Evolutionary conservation across 306 rosid genomes (phyloP).

Genomic region (Inga oerstediana): DNA sequence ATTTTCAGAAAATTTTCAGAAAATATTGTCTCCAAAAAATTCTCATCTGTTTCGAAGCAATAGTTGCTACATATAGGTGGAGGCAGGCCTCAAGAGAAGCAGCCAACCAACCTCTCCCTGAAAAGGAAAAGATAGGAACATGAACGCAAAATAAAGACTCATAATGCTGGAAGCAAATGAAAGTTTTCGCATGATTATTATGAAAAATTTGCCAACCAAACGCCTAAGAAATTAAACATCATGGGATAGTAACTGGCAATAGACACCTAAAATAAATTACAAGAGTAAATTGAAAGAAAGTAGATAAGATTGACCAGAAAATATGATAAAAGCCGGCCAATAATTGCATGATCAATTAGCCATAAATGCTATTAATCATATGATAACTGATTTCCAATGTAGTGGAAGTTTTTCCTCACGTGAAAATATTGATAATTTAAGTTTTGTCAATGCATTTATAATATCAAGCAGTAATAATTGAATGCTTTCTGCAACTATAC

Average conservation of each 20-base stretch:
- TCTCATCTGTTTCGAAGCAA: neutral
- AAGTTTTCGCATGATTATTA: neutral
- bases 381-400: neutral
- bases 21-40: neutral
- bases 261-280: neutral
- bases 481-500: neutral
- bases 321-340: neutral
- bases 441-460: neutral
- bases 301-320: neutral
- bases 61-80: neutral
- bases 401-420: neutral
- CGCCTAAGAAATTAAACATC: neutral
- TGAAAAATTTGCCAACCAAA: neutral
- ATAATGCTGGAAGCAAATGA: neutral
- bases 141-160: neutral
- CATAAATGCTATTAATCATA: neutral
- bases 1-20: neutral
- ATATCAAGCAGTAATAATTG: neutral
- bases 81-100: neutral
- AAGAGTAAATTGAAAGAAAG: neutral
- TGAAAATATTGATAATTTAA: neutral
- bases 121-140: neutral
- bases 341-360: neutral
- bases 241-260: neutral
- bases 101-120: neutral